phyloP scores from a whole-genome alignment of 2,329 filamentous ascomycete species.

The Colletotrichum cordylinicola region DNA sequence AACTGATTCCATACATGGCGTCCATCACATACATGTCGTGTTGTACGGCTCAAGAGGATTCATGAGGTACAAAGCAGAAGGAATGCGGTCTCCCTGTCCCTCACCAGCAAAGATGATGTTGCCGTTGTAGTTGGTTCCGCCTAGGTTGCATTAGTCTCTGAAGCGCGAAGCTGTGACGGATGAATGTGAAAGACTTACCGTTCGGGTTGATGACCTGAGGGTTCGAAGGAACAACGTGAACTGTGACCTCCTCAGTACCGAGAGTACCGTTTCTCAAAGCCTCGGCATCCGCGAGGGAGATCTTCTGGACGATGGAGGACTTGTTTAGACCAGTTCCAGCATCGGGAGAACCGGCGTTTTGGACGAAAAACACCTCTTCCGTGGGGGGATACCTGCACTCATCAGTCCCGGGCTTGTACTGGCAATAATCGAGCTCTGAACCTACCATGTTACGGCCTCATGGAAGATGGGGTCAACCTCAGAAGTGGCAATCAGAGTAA shows the following conservation, averaged over 20 bases:
- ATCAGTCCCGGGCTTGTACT: background rate
- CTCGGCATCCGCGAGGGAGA: slow-evolving; percentile 49
- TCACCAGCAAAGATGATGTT: slow-evolving; percentile 56
- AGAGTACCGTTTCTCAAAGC: slow-evolving; percentile 41
- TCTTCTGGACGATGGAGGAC: slow-evolving; percentile 56
- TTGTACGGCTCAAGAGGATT: slow-evolving; percentile 54
- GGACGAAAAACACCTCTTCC: slow-evolving; percentile 60
- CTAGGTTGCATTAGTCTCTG: slow-evolving; percentile 29
- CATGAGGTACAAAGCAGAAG: slow-evolving; percentile 47
- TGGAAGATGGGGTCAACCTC: slow-evolving; percentile 55
- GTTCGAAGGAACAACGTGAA: slow-evolving; percentile 45
- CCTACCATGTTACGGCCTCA: slow-evolving; percentile 57
- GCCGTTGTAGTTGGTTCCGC: slow-evolving; percentile 55
- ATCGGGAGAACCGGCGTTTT: slow-evolving; percentile 52
- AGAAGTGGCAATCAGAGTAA: slow-evolving; percentile 54
- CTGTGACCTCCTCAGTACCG: slow-evolving; percentile 43
- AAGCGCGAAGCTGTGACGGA: accelerated
- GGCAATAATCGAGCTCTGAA: accelerated
- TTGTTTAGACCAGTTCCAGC: slow-evolving; percentile 57
- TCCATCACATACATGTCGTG: slow-evolving; percentile 44
- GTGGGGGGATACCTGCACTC: slow-evolving; percentile 39
- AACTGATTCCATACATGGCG: background rate
- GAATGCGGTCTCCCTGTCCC: slow-evolving; percentile 49
- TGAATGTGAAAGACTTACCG: slow-evolving; percentile 33
- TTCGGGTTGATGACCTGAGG: slow-evolving; percentile 57